These are phyloP conservation scores for Apiospora rasikravindrae DNA, from an alignment of 2,329 filamentous ascomycete genomes.

Conservation along the genomic window DNA sequence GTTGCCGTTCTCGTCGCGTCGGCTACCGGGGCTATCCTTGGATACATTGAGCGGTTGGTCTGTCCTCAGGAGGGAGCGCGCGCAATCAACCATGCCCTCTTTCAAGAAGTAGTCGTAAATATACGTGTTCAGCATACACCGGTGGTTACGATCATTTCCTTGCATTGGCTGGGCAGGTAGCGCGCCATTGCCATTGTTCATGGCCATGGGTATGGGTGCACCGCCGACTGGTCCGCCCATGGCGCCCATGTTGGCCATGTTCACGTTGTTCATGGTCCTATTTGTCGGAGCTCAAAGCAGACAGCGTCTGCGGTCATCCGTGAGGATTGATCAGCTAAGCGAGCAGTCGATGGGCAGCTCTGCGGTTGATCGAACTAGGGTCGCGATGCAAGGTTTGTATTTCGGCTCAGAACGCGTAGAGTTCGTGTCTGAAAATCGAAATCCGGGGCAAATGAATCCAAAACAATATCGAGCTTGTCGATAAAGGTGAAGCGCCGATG, in stretches of 20 bases:
- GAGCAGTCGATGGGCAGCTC: conserved; percentile 18
- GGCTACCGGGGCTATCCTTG: conserved; percentile 72
- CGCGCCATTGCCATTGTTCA: conserved; percentile 57
- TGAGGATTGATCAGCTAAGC: conserved; percentile 16
- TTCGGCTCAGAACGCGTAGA: conserved; percentile 7
- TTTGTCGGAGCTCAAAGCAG: conserved; percentile 35
- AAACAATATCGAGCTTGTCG: neutral
- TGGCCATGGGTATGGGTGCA: conserved; percentile 62
- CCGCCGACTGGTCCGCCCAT: conserved; percentile 70
- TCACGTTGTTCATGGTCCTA: conserved; percentile 63
- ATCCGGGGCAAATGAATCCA: neutral
- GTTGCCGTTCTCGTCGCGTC: conserved; percentile 71
- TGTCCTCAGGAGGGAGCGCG: conserved; percentile 72
- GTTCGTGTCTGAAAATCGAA: conserved; percentile 17
- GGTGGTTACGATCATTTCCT: conserved; percentile 47
- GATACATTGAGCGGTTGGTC: conserved; percentile 70
- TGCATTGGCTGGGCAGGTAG: conserved; percentile 30
- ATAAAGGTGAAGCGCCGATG: conserved; percentile 9
- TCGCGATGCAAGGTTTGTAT: neutral
- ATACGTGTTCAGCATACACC: conserved; percentile 76
- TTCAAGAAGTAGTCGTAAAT: conserved; percentile 93
- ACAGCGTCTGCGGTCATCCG: conserved; percentile 41
- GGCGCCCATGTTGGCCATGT: conserved; percentile 73
- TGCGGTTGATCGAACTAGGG: conserved; percentile 11
- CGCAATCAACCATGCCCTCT: conserved; percentile 82